These are phyloP conservation scores for Ajuga reptans DNA, from an alignment of 305 asterid genomes.

Conservation along the genomic window DNA sequence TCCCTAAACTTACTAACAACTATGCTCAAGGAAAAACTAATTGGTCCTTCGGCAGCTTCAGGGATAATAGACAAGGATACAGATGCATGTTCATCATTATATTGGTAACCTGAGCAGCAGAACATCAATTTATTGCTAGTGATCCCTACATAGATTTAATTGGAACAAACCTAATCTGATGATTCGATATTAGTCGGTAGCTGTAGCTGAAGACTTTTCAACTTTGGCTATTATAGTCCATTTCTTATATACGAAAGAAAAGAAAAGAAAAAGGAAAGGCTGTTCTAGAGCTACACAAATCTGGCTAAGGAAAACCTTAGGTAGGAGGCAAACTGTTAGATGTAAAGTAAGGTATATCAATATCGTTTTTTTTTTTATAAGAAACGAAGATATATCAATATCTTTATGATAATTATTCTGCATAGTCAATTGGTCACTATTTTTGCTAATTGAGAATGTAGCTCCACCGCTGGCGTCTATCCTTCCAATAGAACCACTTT, in stretches of 20 bases:
- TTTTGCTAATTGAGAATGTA: not conserved
- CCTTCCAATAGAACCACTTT: not conserved
- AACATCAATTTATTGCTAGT: not conserved
- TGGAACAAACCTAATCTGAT: conserved; percentile 1
- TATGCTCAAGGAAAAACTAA: not conserved
- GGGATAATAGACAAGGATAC: not conserved
- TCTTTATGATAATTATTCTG: not conserved
- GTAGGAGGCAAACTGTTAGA: not conserved
- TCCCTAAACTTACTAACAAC: conserved; percentile 4
- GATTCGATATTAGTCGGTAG: not conserved
- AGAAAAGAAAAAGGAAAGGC: not conserved
- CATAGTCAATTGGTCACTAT: not conserved
- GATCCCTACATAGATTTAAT: not conserved
- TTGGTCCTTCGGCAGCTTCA: not conserved
- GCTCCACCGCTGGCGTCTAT: not conserved
- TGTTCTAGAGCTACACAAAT: not conserved
- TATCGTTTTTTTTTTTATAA: not conserved
- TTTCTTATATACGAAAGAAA: not conserved
- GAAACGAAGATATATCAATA: not conserved
- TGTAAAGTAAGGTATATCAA: not conserved
- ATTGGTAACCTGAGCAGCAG: not conserved
- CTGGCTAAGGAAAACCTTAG: not conserved
- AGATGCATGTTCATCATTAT: not conserved
- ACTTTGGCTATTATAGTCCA: not conserved
- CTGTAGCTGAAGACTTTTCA: not conserved